phyloP scores from a whole-genome alignment of 2,329 filamentous ascomycete species.

The Neopestalotiopsis sp. region DNA sequence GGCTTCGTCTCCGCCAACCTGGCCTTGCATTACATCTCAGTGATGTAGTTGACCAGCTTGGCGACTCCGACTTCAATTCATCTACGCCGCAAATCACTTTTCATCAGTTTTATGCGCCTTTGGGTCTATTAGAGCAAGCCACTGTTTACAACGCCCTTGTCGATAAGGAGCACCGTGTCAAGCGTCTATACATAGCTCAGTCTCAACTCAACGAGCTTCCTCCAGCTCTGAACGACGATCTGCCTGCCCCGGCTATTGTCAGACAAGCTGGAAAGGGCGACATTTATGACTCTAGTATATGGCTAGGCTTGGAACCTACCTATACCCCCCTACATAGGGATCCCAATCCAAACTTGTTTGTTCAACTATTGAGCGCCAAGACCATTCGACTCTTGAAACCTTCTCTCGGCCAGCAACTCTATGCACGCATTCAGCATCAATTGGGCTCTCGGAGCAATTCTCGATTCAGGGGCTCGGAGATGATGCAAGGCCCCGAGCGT shows the following conservation, averaged over 20 bases:
- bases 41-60: neutral
- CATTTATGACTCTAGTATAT: constrained; percentile 85
- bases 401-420: constrained; percentile 65
- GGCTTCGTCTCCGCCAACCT: neutral
- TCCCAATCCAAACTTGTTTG: constrained; percentile 91
- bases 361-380: constrained; percentile 80
- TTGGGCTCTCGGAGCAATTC: constrained; percentile 46
- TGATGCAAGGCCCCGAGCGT: constrained; percentile 86
- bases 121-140: constrained; percentile 68
- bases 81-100: constrained; percentile 43
- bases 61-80: neutral
- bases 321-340: constrained; percentile 91
- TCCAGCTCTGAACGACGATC: constrained; percentile 60
- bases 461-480: constrained; percentile 76
- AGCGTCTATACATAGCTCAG: constrained; percentile 84
- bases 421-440: constrained; percentile 52
- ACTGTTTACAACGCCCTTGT: constrained; percentile 49
- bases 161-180: constrained; percentile 23
- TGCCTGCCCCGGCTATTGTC: constrained; percentile 72
- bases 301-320: constrained; percentile 86
- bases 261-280: constrained; percentile 72
- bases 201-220: constrained; percentile 75
- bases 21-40: constrained; percentile 21
- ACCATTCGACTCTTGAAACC: constrained; percentile 74
- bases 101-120: constrained; percentile 62